phyloP scores from a whole-genome alignment of 306 rosid genomes.

The Vigna unguiculata region DNA sequence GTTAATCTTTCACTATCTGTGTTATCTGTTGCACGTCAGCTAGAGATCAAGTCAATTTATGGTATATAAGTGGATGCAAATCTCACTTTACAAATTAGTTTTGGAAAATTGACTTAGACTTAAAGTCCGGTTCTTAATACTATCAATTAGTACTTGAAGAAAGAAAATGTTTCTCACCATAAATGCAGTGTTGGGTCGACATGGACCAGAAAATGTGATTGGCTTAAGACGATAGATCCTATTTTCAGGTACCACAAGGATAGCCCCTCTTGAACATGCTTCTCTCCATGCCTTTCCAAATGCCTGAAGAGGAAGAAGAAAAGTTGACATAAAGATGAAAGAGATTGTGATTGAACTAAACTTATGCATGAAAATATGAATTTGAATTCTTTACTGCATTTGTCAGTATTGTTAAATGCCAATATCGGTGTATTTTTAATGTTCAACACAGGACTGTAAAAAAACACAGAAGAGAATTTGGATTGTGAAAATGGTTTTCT shows the following conservation, averaged over 20 bases:
- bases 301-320: conserved; percentile 52
- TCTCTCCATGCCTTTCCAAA: conserved; percentile 74
- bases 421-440: too few relatives aligned
- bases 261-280: conserved; percentile 65
- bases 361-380: neutral
- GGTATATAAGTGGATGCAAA: too few relatives aligned
- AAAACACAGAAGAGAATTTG: too few relatives aligned
- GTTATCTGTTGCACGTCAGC: too few relatives aligned
- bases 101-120: too few relatives aligned
- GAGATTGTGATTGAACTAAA: conserved; percentile 3
- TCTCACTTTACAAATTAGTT: too few relatives aligned
- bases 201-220: conserved; percentile 83
- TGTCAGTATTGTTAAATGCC: too few relatives aligned
- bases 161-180: conserved; percentile 57
- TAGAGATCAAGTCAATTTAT: too few relatives aligned
- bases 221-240: conserved; percentile 66
- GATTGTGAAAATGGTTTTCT: neutral
- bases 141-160: neutral
- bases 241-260: conserved; percentile 63
- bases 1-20: neutral
- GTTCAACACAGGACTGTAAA: too few relatives aligned
- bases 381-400: too few relatives aligned
- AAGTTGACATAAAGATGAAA: neutral
- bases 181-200: conserved; percentile 59
- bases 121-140: too few relatives aligned